Evolutionary conservation across 768 basidiomycete species (phyloP).

Genomic region (Tricholoma flavovirens): DNA sequence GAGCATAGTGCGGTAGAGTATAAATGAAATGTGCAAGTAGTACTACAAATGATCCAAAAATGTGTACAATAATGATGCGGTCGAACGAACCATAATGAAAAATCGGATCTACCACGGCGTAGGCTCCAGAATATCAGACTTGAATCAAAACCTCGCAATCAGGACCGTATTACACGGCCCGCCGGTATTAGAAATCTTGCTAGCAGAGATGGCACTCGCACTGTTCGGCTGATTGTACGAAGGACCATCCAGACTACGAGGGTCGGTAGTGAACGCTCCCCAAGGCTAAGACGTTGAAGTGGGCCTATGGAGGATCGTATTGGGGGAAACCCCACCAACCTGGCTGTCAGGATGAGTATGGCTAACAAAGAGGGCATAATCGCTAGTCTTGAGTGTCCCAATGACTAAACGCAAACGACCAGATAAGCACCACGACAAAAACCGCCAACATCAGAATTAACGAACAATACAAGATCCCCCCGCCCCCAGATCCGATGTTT

Average conservation of each 20-base stretch:
- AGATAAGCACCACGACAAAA: not conserved
- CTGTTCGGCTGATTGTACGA: constrained; percentile 37
- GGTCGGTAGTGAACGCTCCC: constrained; percentile 68
- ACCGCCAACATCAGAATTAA: no score
- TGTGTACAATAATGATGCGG: no score
- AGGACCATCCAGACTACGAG: constrained; percentile 38
- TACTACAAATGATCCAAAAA: no score
- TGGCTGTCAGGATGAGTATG: constrained; percentile 61
- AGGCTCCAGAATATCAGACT: constrained; percentile 52
- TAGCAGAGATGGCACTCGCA: constrained; percentile 33
- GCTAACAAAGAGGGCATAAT: constrained; percentile 73
- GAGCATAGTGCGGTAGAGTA: constrained; percentile 23
- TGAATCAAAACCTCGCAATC: constrained; percentile 60
- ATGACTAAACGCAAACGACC: constrained; percentile 35
- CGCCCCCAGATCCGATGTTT: constrained; percentile 44
- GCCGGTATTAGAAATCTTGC: constrained; percentile 47
- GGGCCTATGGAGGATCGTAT: constrained; percentile 31
- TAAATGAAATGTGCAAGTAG: no score
- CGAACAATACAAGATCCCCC: constrained; percentile 54
- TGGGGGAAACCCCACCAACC: constrained; percentile 20
- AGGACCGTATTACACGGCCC: constrained; percentile 53
- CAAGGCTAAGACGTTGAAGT: constrained; percentile 77
- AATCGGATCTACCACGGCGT: constrained; percentile 30
- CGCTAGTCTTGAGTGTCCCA: constrained; percentile 63
- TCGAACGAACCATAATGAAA: no score